These are phyloP conservation scores for Physcomitrium patens DNA, from an alignment of 225 moss, liverwort and hornwort genomes.

Conservation along the genomic window DNA sequence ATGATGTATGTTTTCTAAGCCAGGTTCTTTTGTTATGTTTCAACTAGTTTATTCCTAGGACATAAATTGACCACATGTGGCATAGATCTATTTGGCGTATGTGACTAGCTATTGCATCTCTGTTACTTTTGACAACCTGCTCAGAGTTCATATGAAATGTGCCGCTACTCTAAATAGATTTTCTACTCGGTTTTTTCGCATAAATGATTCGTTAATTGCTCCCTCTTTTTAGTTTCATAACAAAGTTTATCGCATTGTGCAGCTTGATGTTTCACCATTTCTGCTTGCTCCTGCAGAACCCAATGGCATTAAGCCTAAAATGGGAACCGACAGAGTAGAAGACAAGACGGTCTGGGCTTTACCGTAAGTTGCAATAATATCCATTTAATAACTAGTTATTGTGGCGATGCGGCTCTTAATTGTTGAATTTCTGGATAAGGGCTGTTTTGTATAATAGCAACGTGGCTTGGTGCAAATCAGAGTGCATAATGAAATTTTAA, in stretches of 20 bases:
- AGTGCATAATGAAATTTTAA: conserved; percentile 10
- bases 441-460: not conserved
- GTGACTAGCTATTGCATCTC: conserved; percentile 13
- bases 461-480: conserved; percentile 17
- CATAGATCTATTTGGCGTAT: not conserved
- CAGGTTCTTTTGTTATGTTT: conserved; percentile 22
- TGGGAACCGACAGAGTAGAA: conserved; percentile 24
- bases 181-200: conserved; percentile 5
- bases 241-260: conserved; percentile 33
- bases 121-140: conserved; percentile 12
- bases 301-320: conserved; percentile 16
- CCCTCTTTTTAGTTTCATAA: conserved; percentile 7
- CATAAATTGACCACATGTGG: conserved; percentile 1
- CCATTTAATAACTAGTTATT: conserved; percentile 17
- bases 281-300: conserved; percentile 63
- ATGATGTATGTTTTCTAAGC: conserved; percentile 57
- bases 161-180: not conserved
- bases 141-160: conserved; percentile 9
- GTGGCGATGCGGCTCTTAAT: conserved; percentile 1
- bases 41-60: conserved; percentile 8
- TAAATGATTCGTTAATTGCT: not conserved
- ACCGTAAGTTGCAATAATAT: conserved; percentile 63
- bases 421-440: conserved; percentile 14
- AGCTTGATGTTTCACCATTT: conserved; percentile 92
- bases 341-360: conserved; percentile 74